These are phyloP conservation scores for Neurospora sp. DNA, from an alignment of 495 filamentous ascomycete genomes.

Conservation along the genomic window DNA sequence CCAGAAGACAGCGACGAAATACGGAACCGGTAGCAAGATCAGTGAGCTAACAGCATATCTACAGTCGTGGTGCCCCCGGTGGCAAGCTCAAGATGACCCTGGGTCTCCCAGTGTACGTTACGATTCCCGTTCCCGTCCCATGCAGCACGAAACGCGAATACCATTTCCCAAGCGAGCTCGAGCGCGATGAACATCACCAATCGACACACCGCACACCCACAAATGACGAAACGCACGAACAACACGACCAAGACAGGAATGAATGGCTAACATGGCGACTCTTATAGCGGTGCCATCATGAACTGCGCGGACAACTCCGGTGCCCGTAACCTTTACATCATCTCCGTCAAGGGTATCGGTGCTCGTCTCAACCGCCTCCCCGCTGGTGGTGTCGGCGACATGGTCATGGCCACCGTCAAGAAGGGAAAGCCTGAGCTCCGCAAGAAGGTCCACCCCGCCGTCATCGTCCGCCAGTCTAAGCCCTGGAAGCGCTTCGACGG, in stretches of 20 bases:
- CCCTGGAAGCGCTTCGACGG: constrained; percentile 96
- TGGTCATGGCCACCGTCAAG: constrained; percentile 99
- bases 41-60: constrained; percentile 13
- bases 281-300: constrained; percentile 79
- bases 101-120: constrained; percentile 95
- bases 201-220: background rate
- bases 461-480: constrained; percentile 97
- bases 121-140: constrained; percentile 5
- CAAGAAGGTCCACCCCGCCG: constrained; percentile 99
- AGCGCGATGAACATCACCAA: background rate
- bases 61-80: constrained; percentile 82
- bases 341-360: constrained; percentile 98
- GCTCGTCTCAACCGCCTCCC: constrained; percentile 96
- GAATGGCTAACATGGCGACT: constrained; percentile 13
- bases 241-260: background rate
- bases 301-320: constrained; percentile 98
- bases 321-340: constrained; percentile 99
- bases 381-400: constrained; percentile 95
- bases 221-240: background rate
- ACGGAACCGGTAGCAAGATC: background rate
- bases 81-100: constrained; percentile 99
- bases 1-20: background rate
- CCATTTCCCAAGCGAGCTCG: background rate
- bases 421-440: constrained; percentile 98
- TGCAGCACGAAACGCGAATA: constrained; percentile 8